phyloP scores from a whole-genome alignment of 164 flowering plant genomes.

The Chloranthus sessilifolius region DNA sequence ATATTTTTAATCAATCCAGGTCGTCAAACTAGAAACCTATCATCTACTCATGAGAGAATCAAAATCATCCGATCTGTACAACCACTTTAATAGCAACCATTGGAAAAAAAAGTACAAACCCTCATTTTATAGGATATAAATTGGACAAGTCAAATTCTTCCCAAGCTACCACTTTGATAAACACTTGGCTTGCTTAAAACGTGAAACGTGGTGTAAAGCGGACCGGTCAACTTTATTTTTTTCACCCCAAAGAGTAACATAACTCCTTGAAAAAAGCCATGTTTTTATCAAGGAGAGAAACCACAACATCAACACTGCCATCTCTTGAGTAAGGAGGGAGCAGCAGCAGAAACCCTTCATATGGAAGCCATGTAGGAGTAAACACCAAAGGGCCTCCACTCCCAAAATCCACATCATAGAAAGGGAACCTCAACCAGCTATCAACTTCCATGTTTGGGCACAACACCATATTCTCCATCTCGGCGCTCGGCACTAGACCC shows the following conservation, averaged over 20 bases:
- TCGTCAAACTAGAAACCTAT: no score
- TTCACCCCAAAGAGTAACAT: constrained; percentile 20
- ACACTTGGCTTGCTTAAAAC: no score
- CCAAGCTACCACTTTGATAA: no score
- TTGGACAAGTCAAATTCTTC: no score
- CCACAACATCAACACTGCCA: constrained; percentile 29
- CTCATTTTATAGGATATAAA: no score
- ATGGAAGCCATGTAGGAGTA: constrained; percentile 26
- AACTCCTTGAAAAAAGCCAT: constrained; percentile 20
- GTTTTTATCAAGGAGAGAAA: constrained; percentile 16
- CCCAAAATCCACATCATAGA: constrained; percentile 34
- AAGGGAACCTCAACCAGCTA: constrained; percentile 33
- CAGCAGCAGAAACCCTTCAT: constrained; percentile 29
- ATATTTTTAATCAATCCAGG: no score
- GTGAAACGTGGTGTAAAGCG: no score
- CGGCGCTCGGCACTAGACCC: constrained; percentile 23
- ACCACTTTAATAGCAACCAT: no score
- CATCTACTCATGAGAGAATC: no score
- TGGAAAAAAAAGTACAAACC: no score
- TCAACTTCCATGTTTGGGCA: constrained; percentile 30
- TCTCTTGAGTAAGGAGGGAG: constrained; percentile 28
- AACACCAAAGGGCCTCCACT: constrained; percentile 23
- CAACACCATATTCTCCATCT: constrained; percentile 11
- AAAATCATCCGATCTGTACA: no score
- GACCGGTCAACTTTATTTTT: no score